Evolutionary conservation across 1,139 yeast genomes (phyloP).

Genomic region (Blastobotrys serpentis): DNA sequence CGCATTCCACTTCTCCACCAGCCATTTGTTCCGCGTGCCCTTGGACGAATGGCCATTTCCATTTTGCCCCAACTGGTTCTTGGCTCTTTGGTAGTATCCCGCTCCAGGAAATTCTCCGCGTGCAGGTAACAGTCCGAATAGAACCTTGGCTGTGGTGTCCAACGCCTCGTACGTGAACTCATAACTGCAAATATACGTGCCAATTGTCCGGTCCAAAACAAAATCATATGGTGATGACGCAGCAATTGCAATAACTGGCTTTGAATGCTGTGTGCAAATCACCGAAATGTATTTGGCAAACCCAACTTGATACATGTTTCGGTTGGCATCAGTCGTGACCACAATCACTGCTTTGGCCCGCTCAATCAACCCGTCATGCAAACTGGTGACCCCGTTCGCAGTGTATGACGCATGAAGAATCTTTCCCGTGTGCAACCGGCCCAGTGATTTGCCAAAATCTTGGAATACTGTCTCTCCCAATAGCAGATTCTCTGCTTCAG

Average conservation of each 20-base stretch:
- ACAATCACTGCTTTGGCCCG: slow-evolving; percentile 57
- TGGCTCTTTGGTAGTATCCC: slow-evolving; percentile 34
- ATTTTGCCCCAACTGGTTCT: slow-evolving; percentile 15
- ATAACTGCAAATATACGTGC: slow-evolving; percentile 61
- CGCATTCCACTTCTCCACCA: slow-evolving; percentile 57
- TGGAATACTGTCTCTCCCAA: slow-evolving; percentile 61
- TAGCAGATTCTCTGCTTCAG: slow-evolving; percentile 36
- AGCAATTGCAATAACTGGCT: slow-evolving; percentile 60
- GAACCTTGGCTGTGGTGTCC: slow-evolving; percentile 49
- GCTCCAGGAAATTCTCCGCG: slow-evolving; percentile 59
- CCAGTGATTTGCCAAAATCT: slow-evolving; percentile 34
- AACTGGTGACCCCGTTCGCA: slow-evolving; percentile 59
- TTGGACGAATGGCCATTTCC: slow-evolving; percentile 9
- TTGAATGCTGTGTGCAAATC: slow-evolving; percentile 53
- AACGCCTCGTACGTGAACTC: slow-evolving; percentile 58
- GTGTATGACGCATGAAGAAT: slow-evolving; percentile 63
- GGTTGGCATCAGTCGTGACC: slow-evolving; percentile 60
- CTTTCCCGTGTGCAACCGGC: slow-evolving; percentile 41
- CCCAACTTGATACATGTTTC: slow-evolving; percentile 67
- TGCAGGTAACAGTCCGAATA: slow-evolving; percentile 56
- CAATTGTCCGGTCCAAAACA: slow-evolving; percentile 53
- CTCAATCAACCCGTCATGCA: slow-evolving; percentile 58
- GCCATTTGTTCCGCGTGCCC: slow-evolving; percentile 46
- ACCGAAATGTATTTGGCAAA: slow-evolving; percentile 58
- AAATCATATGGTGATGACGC: slow-evolving; percentile 66